A percentile compares a stretch with the other conserved stretches of the same genome.
These are phyloP conservation scores for Leccinum olivaceopallidum DNA, from an alignment of 768 basidiomycete species.

Conservation along the genomic window DNA sequence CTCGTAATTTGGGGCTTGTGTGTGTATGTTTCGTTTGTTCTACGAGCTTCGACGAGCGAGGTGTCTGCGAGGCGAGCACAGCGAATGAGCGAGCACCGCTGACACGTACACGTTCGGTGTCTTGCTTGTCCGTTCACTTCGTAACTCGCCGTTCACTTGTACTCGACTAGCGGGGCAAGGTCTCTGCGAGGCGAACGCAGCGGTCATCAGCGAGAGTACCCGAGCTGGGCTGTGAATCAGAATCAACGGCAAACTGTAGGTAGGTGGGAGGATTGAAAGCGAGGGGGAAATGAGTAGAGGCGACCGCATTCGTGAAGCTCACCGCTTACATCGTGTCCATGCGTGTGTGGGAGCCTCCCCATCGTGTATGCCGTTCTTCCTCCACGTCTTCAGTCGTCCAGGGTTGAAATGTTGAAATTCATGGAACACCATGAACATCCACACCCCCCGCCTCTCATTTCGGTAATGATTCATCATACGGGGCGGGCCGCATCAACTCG, in stretches of 20 bases:
- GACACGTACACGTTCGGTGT: slow-evolving; percentile 10
- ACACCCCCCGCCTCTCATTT: slow-evolving; percentile 63
- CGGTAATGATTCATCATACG: slow-evolving; percentile 53
- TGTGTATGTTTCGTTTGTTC: slow-evolving; percentile 2
- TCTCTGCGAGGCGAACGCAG: slow-evolving; percentile 21
- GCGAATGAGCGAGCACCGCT: slow-evolving; percentile 1
- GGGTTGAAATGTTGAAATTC: slow-evolving; percentile 40
- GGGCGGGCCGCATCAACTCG: slow-evolving; percentile 56
- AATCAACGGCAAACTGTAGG: slow-evolving; percentile 2
- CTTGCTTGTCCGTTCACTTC: slow-evolving; percentile 14
- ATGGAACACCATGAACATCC: slow-evolving; percentile 74
- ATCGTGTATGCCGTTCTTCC: slow-evolving; percentile 18
- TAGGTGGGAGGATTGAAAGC: background rate
- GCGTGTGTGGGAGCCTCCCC: slow-evolving; percentile 10
- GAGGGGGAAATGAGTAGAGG: background rate
- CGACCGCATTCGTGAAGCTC: slow-evolving; percentile 8
- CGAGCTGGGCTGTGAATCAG: slow-evolving; percentile 2
- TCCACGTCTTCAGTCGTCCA: slow-evolving; percentile 21
- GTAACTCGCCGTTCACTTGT: slow-evolving; percentile 1
- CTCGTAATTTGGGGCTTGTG: slow-evolving; percentile 11
- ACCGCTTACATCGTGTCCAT: slow-evolving; percentile 8
- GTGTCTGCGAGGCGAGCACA: slow-evolving; percentile 22
- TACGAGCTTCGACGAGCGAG: slow-evolving; percentile 17
- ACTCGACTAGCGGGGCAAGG: slow-evolving; percentile 10
- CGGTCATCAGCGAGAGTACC: slow-evolving; percentile 1